Base-by-base conservation (phyloP, 768 basidiomycete genomes). In the Calocybe cyanea region DNA sequence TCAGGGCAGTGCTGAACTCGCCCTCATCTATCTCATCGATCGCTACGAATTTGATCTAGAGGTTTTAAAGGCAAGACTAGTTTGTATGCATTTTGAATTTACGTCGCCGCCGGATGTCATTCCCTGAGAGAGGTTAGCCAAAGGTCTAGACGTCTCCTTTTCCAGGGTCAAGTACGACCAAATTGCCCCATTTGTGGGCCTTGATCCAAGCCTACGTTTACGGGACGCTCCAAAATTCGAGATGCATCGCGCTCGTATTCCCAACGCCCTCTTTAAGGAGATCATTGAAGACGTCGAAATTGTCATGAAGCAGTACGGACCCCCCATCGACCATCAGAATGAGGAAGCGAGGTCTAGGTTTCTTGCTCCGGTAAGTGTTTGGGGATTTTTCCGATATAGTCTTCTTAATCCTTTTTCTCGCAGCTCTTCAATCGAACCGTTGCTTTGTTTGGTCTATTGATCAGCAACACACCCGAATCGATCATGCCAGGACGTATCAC, bases 211-310 rank as follows among this genome's bases (percentile, higher is more conserved):
- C 18, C 28, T 43, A 13, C 25, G 42, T 31, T 43, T 55, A 37
- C 13, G 21, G 3, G 57, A 56, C 40, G 51, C 51, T 48, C 36
- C 36, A 40, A 56, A 45, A 6, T 57, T 59, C 44, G 48, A 57
- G 38, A 38, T 59, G 45, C 43, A 54, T 38, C 56, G 52, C 31
- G 53, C 58, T 54, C 52, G 58, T 25, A 56, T 60, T 54, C 57
- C 57, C 42, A 58, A 54, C 17, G 15, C 39, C 32, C 4, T 60
- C 45, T 60, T 58, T 48, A 52, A 24, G 49, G 36, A 42, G 0
- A 59, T 59, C 35, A 51, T 60, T n/a, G 30, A 34, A 17, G 55
- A 58, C 53, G 49, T 60, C 38, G 54, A 55, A 50, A 20, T 49
- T 38, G 49, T 49, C 41, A 47, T 57, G 38, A 51, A 55, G 40